These are phyloP conservation scores for Pelagophyceae sp. DNA, from an alignment of 352 stramenopile species.

Conservation along the genomic window DNA sequence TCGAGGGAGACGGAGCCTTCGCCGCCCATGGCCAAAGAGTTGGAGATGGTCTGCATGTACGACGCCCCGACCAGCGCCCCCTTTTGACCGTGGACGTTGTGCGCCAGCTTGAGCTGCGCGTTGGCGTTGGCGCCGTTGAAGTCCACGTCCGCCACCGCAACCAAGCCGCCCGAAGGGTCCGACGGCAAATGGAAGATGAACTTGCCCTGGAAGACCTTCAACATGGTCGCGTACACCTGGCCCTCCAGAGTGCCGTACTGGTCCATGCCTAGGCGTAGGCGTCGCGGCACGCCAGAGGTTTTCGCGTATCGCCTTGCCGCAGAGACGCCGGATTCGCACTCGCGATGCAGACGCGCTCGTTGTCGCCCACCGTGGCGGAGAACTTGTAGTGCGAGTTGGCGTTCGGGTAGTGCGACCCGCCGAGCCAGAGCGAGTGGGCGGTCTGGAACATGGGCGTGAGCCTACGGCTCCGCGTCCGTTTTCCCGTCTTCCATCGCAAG, in stretches of 20 bases:
- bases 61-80: background rate
- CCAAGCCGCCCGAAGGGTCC: background rate
- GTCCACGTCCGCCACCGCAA: background rate
- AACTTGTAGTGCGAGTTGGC: slow-evolving; percentile 3
- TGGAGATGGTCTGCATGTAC: slow-evolving; percentile 12
- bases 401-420: background rate
- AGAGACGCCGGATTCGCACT: no score
- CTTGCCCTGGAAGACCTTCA: background rate
- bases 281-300: no score
- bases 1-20: background rate
- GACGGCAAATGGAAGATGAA: slow-evolving; percentile 4
- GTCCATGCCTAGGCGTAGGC: no score
- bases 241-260: slow-evolving; percentile 16
- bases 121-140: background rate
- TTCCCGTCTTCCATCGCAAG: background rate
- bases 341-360: slow-evolving; percentile 12
- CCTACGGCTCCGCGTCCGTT: background rate
- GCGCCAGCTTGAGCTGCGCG: slow-evolving; percentile 9
- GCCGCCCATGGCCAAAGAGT: background rate
- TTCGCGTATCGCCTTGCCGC: no score
- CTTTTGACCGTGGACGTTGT: background rate
- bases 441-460: background rate
- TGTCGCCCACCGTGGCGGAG: background rate
- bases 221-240: background rate
- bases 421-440: background rate